Percentiles rank a stretch among this genome's conserved stretches.
phyloP scores from a whole-genome alignment of 1,284 basidiomycete genomes.

The Hymenochaete sp. region DNA sequence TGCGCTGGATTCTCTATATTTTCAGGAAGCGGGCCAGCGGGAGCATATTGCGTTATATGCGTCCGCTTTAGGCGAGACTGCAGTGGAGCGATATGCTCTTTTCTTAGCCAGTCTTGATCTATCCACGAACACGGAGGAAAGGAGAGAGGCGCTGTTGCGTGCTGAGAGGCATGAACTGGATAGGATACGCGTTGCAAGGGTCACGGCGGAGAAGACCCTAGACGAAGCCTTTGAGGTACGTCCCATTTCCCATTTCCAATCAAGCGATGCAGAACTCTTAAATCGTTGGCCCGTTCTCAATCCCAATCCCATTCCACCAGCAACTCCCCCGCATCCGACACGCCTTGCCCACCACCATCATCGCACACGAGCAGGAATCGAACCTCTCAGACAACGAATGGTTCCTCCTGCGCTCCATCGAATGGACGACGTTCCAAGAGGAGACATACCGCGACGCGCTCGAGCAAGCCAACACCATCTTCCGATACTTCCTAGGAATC shows the following conservation, averaged over 20 bases:
- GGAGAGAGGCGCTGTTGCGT: slow-evolving; percentile 65
- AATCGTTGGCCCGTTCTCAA: no score
- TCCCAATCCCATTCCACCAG: background rate
- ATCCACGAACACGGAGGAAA: slow-evolving; percentile 56
- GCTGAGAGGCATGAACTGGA: slow-evolving; percentile 83
- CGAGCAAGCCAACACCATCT: slow-evolving; percentile 75
- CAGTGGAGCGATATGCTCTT: slow-evolving; percentile 85
- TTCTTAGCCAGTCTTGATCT: slow-evolving; percentile 83
- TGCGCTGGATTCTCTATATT: background rate
- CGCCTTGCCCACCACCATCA: slow-evolving; percentile 54
- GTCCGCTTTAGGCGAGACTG: slow-evolving; percentile 83
- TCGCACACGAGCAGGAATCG: slow-evolving; percentile 34
- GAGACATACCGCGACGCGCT: slow-evolving; percentile 72
- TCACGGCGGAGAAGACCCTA: slow-evolving; percentile 74
- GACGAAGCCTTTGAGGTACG: slow-evolving; percentile 63
- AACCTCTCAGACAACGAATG: slow-evolving; percentile 50
- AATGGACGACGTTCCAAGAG: slow-evolving; percentile 84
- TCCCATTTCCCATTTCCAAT: slow-evolving; percentile 11
- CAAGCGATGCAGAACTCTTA: no score
- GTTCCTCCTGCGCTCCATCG: slow-evolving; percentile 77
- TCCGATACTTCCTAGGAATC: slow-evolving; percentile 78
- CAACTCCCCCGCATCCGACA: background rate
- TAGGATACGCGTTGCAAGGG: slow-evolving; percentile 71
- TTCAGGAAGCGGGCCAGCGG: slow-evolving; percentile 66
- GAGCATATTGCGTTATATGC: slow-evolving; percentile 92